phyloP scores from a whole-genome alignment of 441 rosid genomes.

The Corymbia calophylla region DNA sequence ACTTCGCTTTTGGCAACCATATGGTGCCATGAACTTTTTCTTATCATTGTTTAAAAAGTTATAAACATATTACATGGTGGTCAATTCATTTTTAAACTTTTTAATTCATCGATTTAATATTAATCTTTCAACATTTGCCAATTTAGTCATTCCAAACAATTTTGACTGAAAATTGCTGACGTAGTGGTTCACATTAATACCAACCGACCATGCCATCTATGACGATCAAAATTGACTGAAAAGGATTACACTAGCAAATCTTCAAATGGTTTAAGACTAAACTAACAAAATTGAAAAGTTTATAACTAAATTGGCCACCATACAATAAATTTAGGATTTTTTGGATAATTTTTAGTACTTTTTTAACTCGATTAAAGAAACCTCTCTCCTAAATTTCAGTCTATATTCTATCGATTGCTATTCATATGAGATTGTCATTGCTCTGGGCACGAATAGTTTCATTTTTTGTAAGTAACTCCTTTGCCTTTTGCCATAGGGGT shows the following conservation, averaged over 20 bases:
- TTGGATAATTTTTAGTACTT: background rate
- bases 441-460: background rate
- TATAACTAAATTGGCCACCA: accelerated
- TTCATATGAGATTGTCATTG: background rate
- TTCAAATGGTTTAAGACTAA: background rate
- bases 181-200: accelerated
- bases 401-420: background rate
- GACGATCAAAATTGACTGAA: accelerated
- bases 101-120: background rate
- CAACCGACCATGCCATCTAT: accelerated
- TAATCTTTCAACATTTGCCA: background rate
- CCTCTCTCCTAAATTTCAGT: background rate
- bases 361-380: background rate
- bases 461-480: background rate
- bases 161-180: background rate
- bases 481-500: background rate
- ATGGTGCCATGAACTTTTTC: background rate
- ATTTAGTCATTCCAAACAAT: background rate
- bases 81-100: background rate
- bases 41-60: background rate
- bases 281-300: background rate
- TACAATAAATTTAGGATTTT: background rate
- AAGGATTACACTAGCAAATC: background rate
- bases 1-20: background rate
- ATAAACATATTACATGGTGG: accelerated